phyloP scores from a whole-genome alignment of 1,284 basidiomycete genomes.

The Ustilago nuda region DNA sequence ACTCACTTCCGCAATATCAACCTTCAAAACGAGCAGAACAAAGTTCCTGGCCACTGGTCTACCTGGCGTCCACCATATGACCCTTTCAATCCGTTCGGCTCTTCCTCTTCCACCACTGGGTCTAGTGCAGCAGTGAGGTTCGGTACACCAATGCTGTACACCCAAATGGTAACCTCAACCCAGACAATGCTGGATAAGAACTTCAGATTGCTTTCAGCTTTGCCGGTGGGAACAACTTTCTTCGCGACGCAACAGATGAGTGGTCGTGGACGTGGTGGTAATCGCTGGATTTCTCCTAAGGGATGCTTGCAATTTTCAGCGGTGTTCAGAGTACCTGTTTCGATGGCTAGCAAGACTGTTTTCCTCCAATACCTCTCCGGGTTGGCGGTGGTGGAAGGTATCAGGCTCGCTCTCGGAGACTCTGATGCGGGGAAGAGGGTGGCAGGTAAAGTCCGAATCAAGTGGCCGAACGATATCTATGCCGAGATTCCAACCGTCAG shows the following conservation, averaged over 20 bases:
- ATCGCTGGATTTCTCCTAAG: conserved; percentile 90
- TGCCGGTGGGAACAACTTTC: conserved; percentile 82
- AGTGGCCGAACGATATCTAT: conserved; percentile 99
- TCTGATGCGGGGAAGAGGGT: conserved; percentile 72
- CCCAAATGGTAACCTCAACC: conserved; percentile 90
- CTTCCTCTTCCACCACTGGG: neutral
- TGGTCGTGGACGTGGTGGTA: conserved; percentile 88
- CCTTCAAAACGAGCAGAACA: conserved; percentile 13
- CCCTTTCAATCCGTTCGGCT: conserved; percentile 35
- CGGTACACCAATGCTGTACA: conserved; percentile 85
- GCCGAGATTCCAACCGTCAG: conserved; percentile 73
- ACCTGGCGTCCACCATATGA: conserved; percentile 35
- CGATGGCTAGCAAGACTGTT: conserved; percentile 80
- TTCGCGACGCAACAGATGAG: conserved; percentile 87
- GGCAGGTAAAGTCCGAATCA: conserved; percentile 77
- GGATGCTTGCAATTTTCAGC: conserved; percentile 91
- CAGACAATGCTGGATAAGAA: conserved; percentile 96
- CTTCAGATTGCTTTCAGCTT: conserved; percentile 76
- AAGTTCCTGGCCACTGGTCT: conserved; percentile 34
- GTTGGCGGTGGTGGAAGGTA: conserved; percentile 88
- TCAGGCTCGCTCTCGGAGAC: conserved; percentile 72
- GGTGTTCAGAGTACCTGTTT: conserved; percentile 75
- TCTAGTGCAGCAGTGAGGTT: conserved; percentile 22
- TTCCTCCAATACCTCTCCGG: conserved; percentile 96
- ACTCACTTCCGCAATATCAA: conserved; percentile 31